phyloP scores from a whole-genome alignment of 139 green algal genomes.

The Auxenochlorella pyrenoidosa region DNA sequence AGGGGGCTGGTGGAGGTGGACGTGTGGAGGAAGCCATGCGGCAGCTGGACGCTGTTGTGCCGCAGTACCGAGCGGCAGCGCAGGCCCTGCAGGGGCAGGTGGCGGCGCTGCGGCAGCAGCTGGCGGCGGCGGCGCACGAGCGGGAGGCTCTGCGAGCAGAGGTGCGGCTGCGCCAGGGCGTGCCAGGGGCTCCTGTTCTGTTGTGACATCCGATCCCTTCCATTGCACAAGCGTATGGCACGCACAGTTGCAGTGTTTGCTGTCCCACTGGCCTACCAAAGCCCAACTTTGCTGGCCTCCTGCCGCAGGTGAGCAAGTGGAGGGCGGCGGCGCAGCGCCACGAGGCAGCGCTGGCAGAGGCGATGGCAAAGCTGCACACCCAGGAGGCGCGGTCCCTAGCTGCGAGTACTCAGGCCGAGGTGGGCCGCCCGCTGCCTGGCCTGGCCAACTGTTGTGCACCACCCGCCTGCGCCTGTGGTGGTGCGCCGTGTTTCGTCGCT shows the following conservation, averaged over 20 bases:
- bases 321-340: conserved; percentile 2
- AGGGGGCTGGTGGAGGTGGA: neutral
- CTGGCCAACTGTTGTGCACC: neutral
- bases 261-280: too few relatives aligned
- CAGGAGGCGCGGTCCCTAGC: conserved; percentile 25
- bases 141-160: conserved; percentile 4
- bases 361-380: conserved; percentile 24
- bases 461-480: too few relatives aligned
- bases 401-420: neutral
- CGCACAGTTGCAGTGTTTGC: too few relatives aligned
- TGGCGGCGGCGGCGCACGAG: conserved; percentile 24
- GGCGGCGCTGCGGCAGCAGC: conserved; percentile 15
- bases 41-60: conserved; percentile 42
- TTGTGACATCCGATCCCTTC: too few relatives aligned
- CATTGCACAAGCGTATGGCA: too few relatives aligned
- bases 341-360: conserved; percentile 28
- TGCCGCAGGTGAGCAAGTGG: conserved; percentile 32
- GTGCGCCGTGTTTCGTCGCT: too few relatives aligned
- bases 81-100: conserved; percentile 39
- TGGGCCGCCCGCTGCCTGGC: neutral
- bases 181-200: too few relatives aligned
- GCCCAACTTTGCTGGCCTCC: neutral
- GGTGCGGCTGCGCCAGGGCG: neutral
- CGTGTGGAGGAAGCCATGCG: conserved; percentile 45
- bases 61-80: conserved; percentile 40